These are phyloP conservation scores for Cladorrhinum samala DNA, from an alignment of 495 filamentous ascomycete genomes.

Conservation along the genomic window DNA sequence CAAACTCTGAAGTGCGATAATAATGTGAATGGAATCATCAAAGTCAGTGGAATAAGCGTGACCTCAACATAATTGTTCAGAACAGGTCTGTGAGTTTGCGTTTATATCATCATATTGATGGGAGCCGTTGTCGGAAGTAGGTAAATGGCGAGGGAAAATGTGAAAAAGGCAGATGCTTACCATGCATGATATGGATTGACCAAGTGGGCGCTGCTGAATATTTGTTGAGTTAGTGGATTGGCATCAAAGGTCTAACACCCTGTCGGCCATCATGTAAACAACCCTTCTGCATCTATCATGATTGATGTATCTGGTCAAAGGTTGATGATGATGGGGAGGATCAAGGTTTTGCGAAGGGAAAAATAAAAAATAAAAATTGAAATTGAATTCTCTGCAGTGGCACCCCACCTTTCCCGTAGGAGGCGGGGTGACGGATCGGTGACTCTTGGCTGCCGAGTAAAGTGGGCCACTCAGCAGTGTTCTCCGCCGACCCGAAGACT, in stretches of 20 bases:
- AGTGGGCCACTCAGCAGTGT: background rate
- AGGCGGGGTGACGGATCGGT: slow-evolving; percentile 9
- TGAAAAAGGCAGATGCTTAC: background rate
- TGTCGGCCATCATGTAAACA: too few relatives aligned
- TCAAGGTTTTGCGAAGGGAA: background rate
- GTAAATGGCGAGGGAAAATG: background rate
- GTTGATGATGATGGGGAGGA: background rate
- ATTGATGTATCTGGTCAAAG: background rate
- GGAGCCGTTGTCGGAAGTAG: background rate
- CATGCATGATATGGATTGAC: too few relatives aligned
- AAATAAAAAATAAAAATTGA: background rate
- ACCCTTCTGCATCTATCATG: too few relatives aligned
- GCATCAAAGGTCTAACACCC: too few relatives aligned
- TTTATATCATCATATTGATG: slow-evolving; percentile 42
- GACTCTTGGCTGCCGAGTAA: slow-evolving; percentile 7
- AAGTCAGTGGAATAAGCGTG: slow-evolving; percentile 39
- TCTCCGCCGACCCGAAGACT: background rate
- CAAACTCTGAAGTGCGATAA: background rate
- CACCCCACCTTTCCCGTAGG: background rate
- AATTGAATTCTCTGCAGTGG: background rate
- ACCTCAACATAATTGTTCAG: slow-evolving; percentile 47
- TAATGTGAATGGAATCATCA: background rate
- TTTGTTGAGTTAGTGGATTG: too few relatives aligned
- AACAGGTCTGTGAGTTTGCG: slow-evolving; percentile 54
- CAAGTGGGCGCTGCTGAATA: background rate